A percentile compares a stretch with the other conserved stretches of the same genome.
phyloP scores from a whole-genome alignment of 2,329 filamentous ascomycete species.

The Aspergillus sp. region DNA sequence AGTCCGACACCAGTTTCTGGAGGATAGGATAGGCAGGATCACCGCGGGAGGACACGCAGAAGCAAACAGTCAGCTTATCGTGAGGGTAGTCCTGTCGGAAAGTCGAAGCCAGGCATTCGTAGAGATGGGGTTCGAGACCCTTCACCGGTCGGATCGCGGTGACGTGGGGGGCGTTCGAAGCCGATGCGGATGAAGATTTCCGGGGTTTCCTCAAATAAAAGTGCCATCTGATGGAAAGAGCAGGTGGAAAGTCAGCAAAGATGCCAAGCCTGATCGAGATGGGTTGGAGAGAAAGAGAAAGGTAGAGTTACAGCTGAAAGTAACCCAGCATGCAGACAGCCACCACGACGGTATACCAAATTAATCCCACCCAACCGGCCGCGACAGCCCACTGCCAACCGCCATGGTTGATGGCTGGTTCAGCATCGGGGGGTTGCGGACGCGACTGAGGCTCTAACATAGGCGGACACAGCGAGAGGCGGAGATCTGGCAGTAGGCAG shows the following conservation, averaged over 20 bases:
- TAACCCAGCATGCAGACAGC: constrained; percentile 61
- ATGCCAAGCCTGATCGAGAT: background rate
- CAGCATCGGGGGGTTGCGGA: constrained; percentile 23
- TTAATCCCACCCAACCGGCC: constrained; percentile 49
- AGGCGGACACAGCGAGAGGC: constrained; percentile 20
- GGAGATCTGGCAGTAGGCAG: constrained; percentile 12
- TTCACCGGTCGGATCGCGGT: constrained; percentile 93
- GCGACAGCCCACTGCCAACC: constrained; percentile 39
- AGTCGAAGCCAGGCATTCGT: constrained; percentile 86
- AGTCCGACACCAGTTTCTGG: constrained; percentile 69
- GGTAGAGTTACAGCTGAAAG: constrained; percentile 55
- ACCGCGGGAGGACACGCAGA: constrained; percentile 73
- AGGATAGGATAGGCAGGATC: constrained; percentile 80
- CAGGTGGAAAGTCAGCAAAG: background rate
- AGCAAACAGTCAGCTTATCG: constrained; percentile 73
- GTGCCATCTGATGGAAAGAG: constrained; percentile 49
- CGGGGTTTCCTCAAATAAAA: constrained; percentile 53
- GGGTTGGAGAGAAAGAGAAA: background rate
- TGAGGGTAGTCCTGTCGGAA: constrained; percentile 80
- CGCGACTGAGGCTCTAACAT: constrained; percentile 33
- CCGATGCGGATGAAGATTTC: constrained; percentile 43
- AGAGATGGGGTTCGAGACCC: constrained; percentile 83
- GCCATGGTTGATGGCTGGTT: constrained; percentile 32
- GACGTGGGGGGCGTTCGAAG: constrained; percentile 68
- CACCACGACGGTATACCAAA: constrained; percentile 59